A percentile compares a stretch with the other conserved stretches of the same genome.
Evolutionary conservation across 306 rosid species (phyloP).

Genomic region (Trifolium subterraneum): DNA sequence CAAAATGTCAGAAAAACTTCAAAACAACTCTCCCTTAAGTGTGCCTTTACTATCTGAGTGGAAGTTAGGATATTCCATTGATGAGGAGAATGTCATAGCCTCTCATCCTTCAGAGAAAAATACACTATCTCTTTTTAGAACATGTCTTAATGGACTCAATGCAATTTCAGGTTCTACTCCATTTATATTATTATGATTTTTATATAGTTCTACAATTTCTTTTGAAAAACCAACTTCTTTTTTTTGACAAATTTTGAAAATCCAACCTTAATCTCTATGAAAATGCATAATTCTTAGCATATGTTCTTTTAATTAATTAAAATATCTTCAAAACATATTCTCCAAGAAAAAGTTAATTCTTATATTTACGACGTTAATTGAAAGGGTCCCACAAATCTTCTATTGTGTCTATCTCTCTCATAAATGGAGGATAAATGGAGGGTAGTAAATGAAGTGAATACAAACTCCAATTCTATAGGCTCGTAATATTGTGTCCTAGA

Average conservation of each 20-base stretch:
- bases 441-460: too few relatives aligned
- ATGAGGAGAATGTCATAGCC: slow-evolving; percentile 13
- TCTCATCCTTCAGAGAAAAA: not conserved
- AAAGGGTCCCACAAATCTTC: too few relatives aligned
- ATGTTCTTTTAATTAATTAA: not conserved
- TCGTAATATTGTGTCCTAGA: too few relatives aligned
- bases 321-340: not conserved
- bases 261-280: not conserved
- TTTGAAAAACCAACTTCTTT: too few relatives aligned
- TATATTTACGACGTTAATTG: too few relatives aligned
- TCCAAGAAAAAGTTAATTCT: not conserved
- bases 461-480: too few relatives aligned
- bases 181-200: too few relatives aligned
- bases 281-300: not conserved
- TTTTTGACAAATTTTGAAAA: too few relatives aligned
- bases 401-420: too few relatives aligned
- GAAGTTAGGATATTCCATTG: slow-evolving; percentile 13
- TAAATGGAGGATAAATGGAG: too few relatives aligned
- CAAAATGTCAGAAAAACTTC: slow-evolving; percentile 4
- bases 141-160: slow-evolving; percentile 46
- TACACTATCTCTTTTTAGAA: not conserved
- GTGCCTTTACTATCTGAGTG: slow-evolving; percentile 31
- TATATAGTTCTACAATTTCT: too few relatives aligned
- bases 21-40: slow-evolving; percentile 1
- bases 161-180: slow-evolving; percentile 39